Conservation (phyloP, 202 grass and related monocot genomes). For the Setaria viridis region DNA sequence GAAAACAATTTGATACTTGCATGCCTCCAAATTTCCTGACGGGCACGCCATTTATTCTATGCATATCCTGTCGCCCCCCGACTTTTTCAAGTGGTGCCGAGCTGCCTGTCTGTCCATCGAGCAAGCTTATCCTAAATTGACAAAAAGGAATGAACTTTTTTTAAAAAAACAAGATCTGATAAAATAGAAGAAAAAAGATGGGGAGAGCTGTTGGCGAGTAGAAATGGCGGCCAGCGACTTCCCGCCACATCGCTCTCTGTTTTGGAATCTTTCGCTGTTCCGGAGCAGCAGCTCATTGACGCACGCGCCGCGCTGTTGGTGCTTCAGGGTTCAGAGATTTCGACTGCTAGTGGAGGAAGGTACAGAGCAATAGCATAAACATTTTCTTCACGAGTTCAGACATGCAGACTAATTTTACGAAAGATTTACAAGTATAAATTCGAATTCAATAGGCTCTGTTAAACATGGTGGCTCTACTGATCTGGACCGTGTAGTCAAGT, state of each 20-base stretch:
- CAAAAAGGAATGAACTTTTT: background rate
- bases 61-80: constrained; percentile 12
- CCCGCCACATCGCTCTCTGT: background rate
- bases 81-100: constrained; percentile 17
- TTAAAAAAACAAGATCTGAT: background rate
- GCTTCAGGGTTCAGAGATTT: background rate
- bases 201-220: constrained; percentile 7
- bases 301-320: no score
- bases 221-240: constrained; percentile 6
- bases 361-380: background rate
- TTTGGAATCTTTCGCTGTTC: constrained; percentile 35
- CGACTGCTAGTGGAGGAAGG: background rate
- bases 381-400: background rate
- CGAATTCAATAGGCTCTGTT: background rate
- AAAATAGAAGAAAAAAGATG: background rate
- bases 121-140: constrained; percentile 49
- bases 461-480: background rate
- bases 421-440: background rate
- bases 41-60: constrained; percentile 27
- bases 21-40: constrained; percentile 43
- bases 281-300: constrained; percentile 5
- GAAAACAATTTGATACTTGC: constrained; percentile 40
- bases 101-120: background rate
- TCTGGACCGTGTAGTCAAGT: no score
- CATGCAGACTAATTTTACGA: background rate